Evolutionary conservation across 75 land plant species (phyloP).

Genomic region (Chamaecyparis obtusa): DNA sequence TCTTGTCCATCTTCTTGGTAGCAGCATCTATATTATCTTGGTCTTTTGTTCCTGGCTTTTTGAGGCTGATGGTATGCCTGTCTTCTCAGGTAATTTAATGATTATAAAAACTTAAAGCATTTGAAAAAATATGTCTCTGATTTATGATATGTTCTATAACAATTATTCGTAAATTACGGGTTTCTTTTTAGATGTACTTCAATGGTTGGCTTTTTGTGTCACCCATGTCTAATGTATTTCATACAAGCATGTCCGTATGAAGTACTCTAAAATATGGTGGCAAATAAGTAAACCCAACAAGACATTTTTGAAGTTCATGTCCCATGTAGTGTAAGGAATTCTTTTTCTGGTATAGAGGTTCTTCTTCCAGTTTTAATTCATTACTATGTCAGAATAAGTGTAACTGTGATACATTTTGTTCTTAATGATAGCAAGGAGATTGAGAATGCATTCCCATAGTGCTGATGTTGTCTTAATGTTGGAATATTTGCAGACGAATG

Average conservation of each 20-base stretch:
- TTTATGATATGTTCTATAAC: not conserved
- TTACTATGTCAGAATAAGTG: not conserved
- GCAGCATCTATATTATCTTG: constrained; percentile 68
- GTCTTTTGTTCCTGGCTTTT: constrained; percentile 78
- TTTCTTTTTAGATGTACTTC: not conserved
- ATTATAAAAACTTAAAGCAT: not conserved
- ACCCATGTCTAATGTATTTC: not conserved
- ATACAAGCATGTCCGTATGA: not conserved
- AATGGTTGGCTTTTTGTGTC: not conserved
- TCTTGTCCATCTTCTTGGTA: constrained; percentile 66
- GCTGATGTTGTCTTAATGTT: not conserved
- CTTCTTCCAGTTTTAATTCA: not conserved
- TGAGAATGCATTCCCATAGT: not conserved
- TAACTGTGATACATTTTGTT: not conserved
- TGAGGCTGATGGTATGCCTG: constrained; percentile 89
- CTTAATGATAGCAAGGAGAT: not conserved
- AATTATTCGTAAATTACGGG: not conserved
- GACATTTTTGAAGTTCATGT: not conserved
- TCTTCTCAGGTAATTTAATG: constrained; percentile 67
- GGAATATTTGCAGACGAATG: constrained; percentile 75
- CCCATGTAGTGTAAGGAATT: not conserved
- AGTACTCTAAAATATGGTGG: not conserved
- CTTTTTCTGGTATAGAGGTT: not conserved
- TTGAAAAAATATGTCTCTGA: not conserved
- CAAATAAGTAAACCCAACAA: not conserved